Conservation (phyloP, 1,284 basidiomycete genomes). For the Athelia sp. region DNA sequence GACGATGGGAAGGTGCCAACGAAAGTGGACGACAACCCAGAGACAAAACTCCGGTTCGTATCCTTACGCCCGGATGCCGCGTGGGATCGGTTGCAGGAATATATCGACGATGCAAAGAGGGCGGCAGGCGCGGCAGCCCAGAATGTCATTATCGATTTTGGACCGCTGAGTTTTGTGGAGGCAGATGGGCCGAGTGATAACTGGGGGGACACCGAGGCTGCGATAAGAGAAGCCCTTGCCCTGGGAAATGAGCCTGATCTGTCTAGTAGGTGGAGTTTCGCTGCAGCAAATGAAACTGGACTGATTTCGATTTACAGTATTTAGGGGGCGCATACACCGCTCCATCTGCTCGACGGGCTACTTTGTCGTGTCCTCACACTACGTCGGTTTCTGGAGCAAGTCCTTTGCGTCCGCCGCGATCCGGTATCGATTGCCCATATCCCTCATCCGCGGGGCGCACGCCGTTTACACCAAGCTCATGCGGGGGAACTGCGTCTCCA, state of each 20-base stretch:
- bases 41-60: conserved; percentile 27
- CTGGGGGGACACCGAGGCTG: conserved; percentile 20
- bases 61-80: conserved; percentile 18
- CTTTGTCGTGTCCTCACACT: conserved; percentile 38
- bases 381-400: conserved; percentile 47
- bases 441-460: conserved; percentile 38
- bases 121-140: conserved; percentile 11
- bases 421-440: conserved; percentile 45
- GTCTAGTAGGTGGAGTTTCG: conserved; percentile 34
- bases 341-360: conserved; percentile 35
- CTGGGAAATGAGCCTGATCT: conserved; percentile 29
- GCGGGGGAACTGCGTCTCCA: conserved; percentile 38
- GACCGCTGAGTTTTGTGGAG: conserved; percentile 33
- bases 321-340: conserved; percentile 30
- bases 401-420: conserved; percentile 34
- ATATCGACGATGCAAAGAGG: conserved; percentile 26
- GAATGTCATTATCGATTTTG: conserved; percentile 30
- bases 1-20: not conserved
- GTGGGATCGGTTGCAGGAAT: conserved; percentile 25
- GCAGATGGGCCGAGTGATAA: conserved; percentile 11
- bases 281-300: no score
- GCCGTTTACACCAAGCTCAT: conserved; percentile 26
- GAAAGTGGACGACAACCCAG: not conserved
- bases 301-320: conserved; percentile 31
- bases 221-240: conserved; percentile 27